Evolutionary conservation across 1,284 basidiomycete species (phyloP), one percentile per base, ranked within the genome.

Genomic region (Abortiporus biennis): DNA sequence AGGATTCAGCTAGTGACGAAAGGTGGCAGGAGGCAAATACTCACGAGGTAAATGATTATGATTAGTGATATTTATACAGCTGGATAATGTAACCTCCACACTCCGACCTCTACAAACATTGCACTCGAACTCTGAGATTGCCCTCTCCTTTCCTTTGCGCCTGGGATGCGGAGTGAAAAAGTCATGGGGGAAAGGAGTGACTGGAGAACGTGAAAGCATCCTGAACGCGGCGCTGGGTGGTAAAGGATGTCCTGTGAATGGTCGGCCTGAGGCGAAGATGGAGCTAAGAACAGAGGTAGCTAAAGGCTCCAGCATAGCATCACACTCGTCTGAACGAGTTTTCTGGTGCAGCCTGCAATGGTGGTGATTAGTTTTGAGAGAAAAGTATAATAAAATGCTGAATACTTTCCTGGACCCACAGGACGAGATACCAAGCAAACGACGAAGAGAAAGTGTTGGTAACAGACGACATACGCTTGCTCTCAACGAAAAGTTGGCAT

Each of bases 141-240:
- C 68, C 50, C 63, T 70, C 51, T 67, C 70, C 60, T 83, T 80
- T 36, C 76, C 74, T 48, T 69, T 74, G 44, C 62, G 63, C 44
- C 72, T 65, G 8, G 76, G 68, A 38, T 61, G 62, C 5, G 80
- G 78, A 2, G 68, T 71, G 51, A 79, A 78, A 59, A 78, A 78
- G 51, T 76, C 69, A 13, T 63, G 47, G 6, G 64, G 62, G 36
- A 68, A 6, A 64, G 62, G 36, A 67, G 57, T 54, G 38, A 55
- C 55, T 35, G 59, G 46, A 25, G 64, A 38, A 34, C 51, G 49
- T 20, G 47, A 41, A 24, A 53, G 47, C 41, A 53, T 55, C 36
- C 47, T 54, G 37, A 54, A 44, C 23, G 53, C 47, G 42, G 54
- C 46, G 38, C 46, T 53, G 29, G 51, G 47, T 32, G 45, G 35